Conservation (phyloP, 371 early-diverging fungal genomes). For the Mucor racemosus region DNA sequence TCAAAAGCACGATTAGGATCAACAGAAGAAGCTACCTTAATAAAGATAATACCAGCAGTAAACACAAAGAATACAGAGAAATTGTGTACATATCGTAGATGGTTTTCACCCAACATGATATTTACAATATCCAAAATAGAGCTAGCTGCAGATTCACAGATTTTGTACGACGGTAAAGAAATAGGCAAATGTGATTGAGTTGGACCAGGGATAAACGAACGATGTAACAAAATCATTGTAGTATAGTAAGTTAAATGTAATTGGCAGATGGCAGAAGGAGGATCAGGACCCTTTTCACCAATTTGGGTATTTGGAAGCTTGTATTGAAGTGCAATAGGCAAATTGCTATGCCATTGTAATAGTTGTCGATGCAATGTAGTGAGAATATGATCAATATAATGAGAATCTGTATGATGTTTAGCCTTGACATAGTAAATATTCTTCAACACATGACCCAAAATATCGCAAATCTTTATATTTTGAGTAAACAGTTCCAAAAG, state of each 20-base stretch:
- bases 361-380: constrained; percentile 43
- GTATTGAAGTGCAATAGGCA: constrained; percentile 49
- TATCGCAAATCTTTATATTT: constrained; percentile 42
- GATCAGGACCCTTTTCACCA: constrained; percentile 31
- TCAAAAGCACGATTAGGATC: constrained; percentile 35
- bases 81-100: constrained; percentile 36
- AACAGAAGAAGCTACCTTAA: constrained; percentile 40
- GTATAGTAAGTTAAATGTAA: constrained; percentile 49
- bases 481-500: constrained; percentile 44
- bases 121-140: constrained; percentile 55
- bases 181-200: constrained; percentile 22
- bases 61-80: constrained; percentile 45
- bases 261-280: constrained; percentile 45
- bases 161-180: constrained; percentile 46
- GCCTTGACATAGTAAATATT: constrained; percentile 51
- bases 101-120: constrained; percentile 40
- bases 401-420: constrained; percentile 31
- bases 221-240: constrained; percentile 45
- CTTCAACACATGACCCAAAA: constrained; percentile 51
- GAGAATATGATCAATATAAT: constrained; percentile 44
- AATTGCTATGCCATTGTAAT: constrained; percentile 44
- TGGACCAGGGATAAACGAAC: constrained; percentile 47
- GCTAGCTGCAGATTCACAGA: constrained; percentile 54
- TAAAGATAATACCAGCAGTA: constrained; percentile 52
- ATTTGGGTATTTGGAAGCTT: constrained; percentile 32